Evolutionary conservation across 177 flowering plant species (phyloP), one percentile per base, ranked within the genome.

Genomic region (Vitis hybrid): DNA sequence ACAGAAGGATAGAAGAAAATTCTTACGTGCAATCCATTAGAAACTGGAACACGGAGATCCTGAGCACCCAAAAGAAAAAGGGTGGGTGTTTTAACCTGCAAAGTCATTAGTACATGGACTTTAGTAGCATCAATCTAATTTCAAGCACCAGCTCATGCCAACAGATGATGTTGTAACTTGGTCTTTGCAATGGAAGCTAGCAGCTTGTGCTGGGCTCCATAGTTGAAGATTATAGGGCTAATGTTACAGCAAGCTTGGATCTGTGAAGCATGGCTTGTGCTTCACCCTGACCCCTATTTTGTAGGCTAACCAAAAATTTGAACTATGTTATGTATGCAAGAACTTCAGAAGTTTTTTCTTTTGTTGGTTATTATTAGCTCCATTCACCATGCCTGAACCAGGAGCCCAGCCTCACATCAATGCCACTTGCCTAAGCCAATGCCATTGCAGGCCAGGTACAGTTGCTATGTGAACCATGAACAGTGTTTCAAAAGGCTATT

Each of bases 1-100:
- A 66, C 10, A 60, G 64, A 56, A 21, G 14, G 46, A 60, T 3
- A 16, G n/a, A 13, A 14, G 48, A 46, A 35, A 35, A 35, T 35
- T 48, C 85, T 80, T 87, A 93, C 99, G 73, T 94, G 99, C 76
- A 95, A 66, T 24, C 98, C 99, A 79, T 84, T 89, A 52, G 89
- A 86, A 68, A 84, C 74, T 65, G 98, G 97, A 72, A 95, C 97
- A 59, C 99, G 93, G 21, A 87, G 92, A 82, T 95, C 99, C 74
- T 89, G 79, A 66, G 94, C 94, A 50, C 97, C 99, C 24, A 95
- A 75, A 56, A 95, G 93, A 72, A 95, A 89, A 56, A 93, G 79
- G 59, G 86, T 83, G 1, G 99, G 93, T 49, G 89, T 81, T 77
- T 87, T 89, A 21, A 87, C 93, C 93, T 89, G 89, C 69, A 80